Base-by-base conservation (phyloP, 768 basidiomycete genomes). In the Mycena epipterygia region DNA sequence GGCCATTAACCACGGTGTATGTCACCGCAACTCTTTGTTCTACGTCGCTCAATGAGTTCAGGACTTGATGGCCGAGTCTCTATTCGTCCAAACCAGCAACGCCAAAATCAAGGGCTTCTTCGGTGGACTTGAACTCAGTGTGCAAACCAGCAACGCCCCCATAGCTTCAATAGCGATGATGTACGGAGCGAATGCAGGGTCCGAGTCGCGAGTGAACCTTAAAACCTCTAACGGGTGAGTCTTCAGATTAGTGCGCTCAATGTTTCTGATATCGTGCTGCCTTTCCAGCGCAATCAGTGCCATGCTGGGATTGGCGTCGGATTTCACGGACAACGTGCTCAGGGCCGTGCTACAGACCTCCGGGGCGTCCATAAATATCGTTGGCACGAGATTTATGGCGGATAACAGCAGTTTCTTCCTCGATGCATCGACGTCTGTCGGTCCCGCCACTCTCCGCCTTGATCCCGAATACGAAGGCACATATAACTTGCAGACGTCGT, bases 221-320 rank as follows among this genome's bases (percentile, higher is more conserved):
- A 39, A 41, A n/a, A 72, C 71, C 5, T 72, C 71, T 1, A 68
- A 72, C 39, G 71, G 61, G 71, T 68, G 11, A 2, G 71, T 60
- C 29, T 8, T 37, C 25, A 19, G n/a, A 13, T 49, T 51, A 17
- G n/a, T n/a, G 9, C 41, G 9, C n/a, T 37, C 30, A 12, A 14
- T 3, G 27, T 42, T 30, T 35, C 12, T 23, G n/a, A n/a, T 25
- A 37, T 32, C 37, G 11, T 35, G 12, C 19, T 39, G 19, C 37
- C 37, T 25, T 52, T 8, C 35, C 71, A 72, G 71, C 17, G 55
- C n/a, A 21, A 60, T 72, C 17, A 17, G 35, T 13, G 32, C 56
- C 46, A 7, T 3, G 5, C 9, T 72, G 11, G 33, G 23, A 5
- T 16, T 72, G 1, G 19, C 48, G 16, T 60, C 53, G 35, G 66